phyloP scores from a whole-genome alignment of 139 green algal genomes.

The Picochlorum costavermella region DNA sequence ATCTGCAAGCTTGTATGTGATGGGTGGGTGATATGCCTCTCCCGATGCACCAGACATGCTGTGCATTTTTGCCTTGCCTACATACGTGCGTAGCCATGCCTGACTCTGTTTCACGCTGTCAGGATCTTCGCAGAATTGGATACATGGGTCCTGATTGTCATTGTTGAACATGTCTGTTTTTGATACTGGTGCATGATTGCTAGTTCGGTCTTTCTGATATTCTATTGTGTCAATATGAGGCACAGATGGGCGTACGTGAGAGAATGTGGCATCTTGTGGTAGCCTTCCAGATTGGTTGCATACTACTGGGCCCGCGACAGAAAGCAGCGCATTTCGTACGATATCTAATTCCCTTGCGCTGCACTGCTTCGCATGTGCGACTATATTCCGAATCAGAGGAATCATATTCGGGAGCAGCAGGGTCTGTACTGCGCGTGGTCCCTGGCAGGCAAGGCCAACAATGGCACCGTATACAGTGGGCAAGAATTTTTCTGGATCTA shows the following conservation, averaged over 20 bases:
- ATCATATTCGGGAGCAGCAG: conserved; percentile 68
- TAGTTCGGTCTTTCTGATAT: too few relatives aligned
- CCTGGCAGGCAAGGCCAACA: conserved; percentile 53
- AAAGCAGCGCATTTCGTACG: not conserved
- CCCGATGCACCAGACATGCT: too few relatives aligned
- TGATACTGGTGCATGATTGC: too few relatives aligned
- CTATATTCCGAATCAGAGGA: conserved; percentile 40
- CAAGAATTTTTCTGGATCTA: conserved; percentile 24
- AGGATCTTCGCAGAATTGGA: not conserved
- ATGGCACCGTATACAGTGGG: conserved; percentile 61
- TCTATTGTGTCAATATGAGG: too few relatives aligned
- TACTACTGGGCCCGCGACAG: not conserved
- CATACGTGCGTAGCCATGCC: not conserved
- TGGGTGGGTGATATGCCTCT: too few relatives aligned
- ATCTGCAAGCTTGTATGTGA: too few relatives aligned
- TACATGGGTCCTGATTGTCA: not conserved
- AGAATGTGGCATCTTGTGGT: too few relatives aligned
- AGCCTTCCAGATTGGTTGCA: too few relatives aligned
- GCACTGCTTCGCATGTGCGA: not conserved
- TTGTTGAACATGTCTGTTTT: not conserved
- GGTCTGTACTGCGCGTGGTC: conserved; percentile 40
- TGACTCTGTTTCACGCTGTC: not conserved
- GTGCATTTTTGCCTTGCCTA: not conserved
- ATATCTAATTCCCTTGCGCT: not conserved
- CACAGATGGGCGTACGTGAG: too few relatives aligned